Percentiles rank a stretch among this genome's conserved stretches.
phyloP scores from a whole-genome alignment of 2,329 filamentous ascomycete genomes.

The Zymoseptoria tritici region DNA sequence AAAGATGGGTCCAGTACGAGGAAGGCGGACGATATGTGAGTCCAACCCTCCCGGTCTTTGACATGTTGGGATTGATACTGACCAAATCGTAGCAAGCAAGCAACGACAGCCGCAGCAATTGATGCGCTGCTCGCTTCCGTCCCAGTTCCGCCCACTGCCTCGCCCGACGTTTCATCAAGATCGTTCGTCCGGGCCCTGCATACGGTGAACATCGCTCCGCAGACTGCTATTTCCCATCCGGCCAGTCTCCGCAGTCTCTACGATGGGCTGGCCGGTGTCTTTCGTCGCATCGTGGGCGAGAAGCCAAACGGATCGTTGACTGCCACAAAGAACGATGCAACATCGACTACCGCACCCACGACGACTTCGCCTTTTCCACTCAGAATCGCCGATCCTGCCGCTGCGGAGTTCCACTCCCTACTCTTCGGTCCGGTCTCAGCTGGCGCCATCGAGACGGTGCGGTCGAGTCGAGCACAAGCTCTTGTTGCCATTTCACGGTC shows the following conservation, averaged over 20 bases:
- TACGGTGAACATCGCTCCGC: background rate
- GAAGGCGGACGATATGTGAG: slow-evolving; percentile 23
- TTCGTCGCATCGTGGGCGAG: slow-evolving; percentile 1
- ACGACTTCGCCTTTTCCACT: background rate
- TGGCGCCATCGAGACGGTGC: slow-evolving; percentile 23
- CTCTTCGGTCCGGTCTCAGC: slow-evolving; percentile 19
- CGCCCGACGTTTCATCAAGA: background rate
- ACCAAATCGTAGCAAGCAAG: slow-evolving; percentile 16
- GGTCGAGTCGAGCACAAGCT: slow-evolving; percentile 24
- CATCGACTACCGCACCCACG: slow-evolving; percentile 1
- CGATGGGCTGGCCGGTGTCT: slow-evolving; percentile 14
- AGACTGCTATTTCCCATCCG: background rate
- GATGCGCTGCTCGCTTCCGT: slow-evolving; percentile 24
- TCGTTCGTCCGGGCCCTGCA: background rate
- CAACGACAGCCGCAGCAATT: slow-evolving; percentile 23
- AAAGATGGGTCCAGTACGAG: slow-evolving; percentile 18
- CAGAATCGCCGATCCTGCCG: background rate
- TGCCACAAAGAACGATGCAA: slow-evolving; percentile 1
- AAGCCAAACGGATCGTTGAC: background rate
- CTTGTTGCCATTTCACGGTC: slow-evolving; percentile 14
- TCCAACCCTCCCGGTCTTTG: slow-evolving; percentile 1
- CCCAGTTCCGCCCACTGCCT: background rate
- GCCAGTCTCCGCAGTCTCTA: slow-evolving; percentile 18
- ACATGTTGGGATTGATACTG: background rate
- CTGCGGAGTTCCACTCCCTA: slow-evolving; percentile 15